Base-by-base conservation (phyloP, 1,284 basidiomycete species). In the Lignosus rhinocerotis region DNA sequence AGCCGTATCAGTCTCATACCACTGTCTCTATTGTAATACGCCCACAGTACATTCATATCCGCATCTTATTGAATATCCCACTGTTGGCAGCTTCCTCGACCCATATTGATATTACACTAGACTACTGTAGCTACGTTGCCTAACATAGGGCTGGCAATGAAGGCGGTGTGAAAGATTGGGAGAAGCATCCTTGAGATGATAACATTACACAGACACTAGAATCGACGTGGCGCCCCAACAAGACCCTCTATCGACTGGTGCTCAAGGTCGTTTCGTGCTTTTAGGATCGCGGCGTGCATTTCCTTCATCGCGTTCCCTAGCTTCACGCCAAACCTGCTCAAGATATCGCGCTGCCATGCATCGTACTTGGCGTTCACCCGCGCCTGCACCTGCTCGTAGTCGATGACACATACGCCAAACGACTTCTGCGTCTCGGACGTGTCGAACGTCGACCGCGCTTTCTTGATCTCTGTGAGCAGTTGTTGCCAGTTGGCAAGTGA, bases 281-380 rank as follows among this genome's bases (percentile, higher is more conserved):
- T 97, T 62, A 92, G 76, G 59, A 99, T 95, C 32, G 88, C 80
- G 14, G 93, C 88, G 74, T 99, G 93, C 80, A 95, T 93, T 73
- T 98, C 96, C 78, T 95, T 95, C 94, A 99, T 98, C 53, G 88
- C 89, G 58, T 89, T 88, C 7, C 93, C 93, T 56, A 98, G 82
- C 79, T 97, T 97, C 63, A 86, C 83, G 6, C 96, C 97, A 70
- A 98, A 98, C 46, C 93, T 82, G 63, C 87, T 89, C 60, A 98
- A 80, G 61, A 99, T 93, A 68, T 98, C 97, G 63, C 90, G 82
- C 79, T 99, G 96, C 96, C 96, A 98, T 8, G 93, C 81, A 72
- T 99, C 97, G 74, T 98, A 98, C 79, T 98, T 98, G 59, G 96
- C 93, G 72, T 98, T 98, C 69, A 99, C 96, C 66, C 96, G 87